Conservation (phyloP, 805 yeast species). For the Wickerhamomyces alni region DNA sequence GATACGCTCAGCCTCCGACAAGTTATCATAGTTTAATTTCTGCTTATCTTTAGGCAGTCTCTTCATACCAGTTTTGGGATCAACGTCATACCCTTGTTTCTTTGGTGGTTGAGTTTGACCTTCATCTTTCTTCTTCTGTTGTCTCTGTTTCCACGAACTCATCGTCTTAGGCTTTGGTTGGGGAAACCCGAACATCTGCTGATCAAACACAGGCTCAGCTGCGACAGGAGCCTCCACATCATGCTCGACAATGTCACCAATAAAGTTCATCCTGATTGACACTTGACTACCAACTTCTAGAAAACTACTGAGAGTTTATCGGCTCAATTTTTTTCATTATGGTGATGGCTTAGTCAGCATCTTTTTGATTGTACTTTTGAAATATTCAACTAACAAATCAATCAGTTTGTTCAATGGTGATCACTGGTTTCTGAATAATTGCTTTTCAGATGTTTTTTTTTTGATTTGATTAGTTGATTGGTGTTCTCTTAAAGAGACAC, state of each 20-base stretch:
- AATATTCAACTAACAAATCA: no score
- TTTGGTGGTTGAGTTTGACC: constrained; percentile 95
- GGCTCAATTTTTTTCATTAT: no score
- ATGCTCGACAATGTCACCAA: constrained; percentile 83
- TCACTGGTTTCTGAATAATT: no score
- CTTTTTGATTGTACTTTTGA: no score
- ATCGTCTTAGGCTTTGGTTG: constrained; percentile 65
- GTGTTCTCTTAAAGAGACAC: no score
- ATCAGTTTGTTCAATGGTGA: no score
- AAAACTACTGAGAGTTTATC: no score
- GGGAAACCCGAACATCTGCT: constrained; percentile 79
- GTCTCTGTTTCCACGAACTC: constrained; percentile 80
- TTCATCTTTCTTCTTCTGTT: constrained; percentile 93
- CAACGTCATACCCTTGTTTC: constrained; percentile 89
- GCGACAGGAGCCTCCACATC: constrained; percentile 91
- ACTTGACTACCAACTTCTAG: no score
- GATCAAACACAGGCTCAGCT: constrained; percentile 83
- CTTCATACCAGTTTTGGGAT: constrained; percentile 70
- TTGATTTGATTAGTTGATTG: no score
- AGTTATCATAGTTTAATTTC: constrained; percentile 38
- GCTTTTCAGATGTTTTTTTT: no score
- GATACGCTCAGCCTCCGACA: constrained; percentile 66
- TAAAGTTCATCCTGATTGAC: constrained; percentile 83
- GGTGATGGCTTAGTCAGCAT: constrained; percentile 1
- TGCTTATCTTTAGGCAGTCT: constrained; percentile 84